Evolutionary conservation across 371 early-diverging fungal genomes (phyloP).

Genomic region (Mucor velutinosus): DNA sequence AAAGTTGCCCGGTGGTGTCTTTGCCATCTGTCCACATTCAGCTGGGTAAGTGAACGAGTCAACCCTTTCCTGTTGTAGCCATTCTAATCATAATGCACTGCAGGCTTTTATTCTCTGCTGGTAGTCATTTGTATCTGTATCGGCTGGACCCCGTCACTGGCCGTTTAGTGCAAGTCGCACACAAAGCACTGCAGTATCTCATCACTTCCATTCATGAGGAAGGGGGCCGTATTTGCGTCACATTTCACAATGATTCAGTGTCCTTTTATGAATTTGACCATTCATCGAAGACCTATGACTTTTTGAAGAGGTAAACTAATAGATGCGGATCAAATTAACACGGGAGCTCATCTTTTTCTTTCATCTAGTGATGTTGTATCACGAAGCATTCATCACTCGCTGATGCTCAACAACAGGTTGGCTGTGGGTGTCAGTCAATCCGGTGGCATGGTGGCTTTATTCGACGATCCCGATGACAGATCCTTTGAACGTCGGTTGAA

Average conservation of each 20-base stretch:
- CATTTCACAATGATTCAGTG: conserved; percentile 37
- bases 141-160: conserved; percentile 33
- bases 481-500: conserved; percentile 30
- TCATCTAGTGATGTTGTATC: conserved; percentile 30
- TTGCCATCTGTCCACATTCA: conserved; percentile 46
- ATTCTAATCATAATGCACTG: neutral
- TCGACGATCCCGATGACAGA: conserved; percentile 28
- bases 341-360: neutral
- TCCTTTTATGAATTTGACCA: conserved; percentile 35
- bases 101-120: conserved; percentile 44
- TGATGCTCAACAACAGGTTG: conserved; percentile 22
- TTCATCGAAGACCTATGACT: conserved; percentile 20
- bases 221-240: conserved; percentile 36
- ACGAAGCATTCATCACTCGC: conserved; percentile 31
- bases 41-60: conserved; percentile 30
- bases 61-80: too few relatives aligned
- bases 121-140: conserved; percentile 31
- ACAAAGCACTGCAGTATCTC: conserved; percentile 26
- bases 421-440: conserved; percentile 31
- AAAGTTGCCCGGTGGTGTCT: conserved; percentile 38
- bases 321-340: neutral
- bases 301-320: conserved; percentile 34
- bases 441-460: conserved; percentile 37
- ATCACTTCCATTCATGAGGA: conserved; percentile 40
- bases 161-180: conserved; percentile 33